A percentile compares a stretch with the other conserved stretches of the same genome.
These are phyloP conservation scores for Elongisporangium anandrum DNA, from an alignment of 352 stramenopile species.

Conservation along the genomic window DNA sequence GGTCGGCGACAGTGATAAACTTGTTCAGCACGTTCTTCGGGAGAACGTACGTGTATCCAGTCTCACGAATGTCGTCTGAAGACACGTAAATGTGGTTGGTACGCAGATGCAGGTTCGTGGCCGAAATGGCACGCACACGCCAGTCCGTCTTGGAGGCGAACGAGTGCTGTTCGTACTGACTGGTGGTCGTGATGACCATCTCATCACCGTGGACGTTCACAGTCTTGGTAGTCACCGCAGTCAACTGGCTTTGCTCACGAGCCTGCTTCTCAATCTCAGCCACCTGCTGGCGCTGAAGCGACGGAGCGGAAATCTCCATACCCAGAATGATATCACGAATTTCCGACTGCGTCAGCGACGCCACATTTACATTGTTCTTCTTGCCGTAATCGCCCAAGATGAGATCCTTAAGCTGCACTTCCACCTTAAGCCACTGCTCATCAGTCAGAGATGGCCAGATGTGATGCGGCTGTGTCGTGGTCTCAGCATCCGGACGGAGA, in stretches of 20 bases:
- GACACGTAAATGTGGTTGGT: constrained; percentile 99
- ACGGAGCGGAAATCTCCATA: constrained; percentile 99
- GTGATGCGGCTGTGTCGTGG: constrained; percentile 98
- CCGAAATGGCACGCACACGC: constrained; percentile 97
- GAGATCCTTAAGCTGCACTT: constrained; percentile 99
- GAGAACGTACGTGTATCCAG: constrained; percentile 98
- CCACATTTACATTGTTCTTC: constrained; percentile 99
- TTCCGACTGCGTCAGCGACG: constrained; percentile 98
- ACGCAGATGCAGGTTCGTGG: constrained; percentile 97
- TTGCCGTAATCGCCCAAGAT: constrained; percentile 99
- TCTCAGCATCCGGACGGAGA: constrained; percentile 96
- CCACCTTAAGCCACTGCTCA: constrained; percentile 99
- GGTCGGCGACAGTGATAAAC: constrained; percentile 98
- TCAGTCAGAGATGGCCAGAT: constrained; percentile 99
- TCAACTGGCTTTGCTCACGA: constrained; percentile 97
- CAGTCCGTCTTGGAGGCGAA: constrained; percentile 99
- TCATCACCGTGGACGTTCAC: constrained; percentile 99
- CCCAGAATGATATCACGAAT: constrained; percentile 99
- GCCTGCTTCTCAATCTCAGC: constrained; percentile 99
- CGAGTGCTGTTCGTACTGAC: constrained; percentile 99
- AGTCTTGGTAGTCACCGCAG: constrained; percentile 98
- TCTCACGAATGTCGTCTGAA: constrained; percentile 97
- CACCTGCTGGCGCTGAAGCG: constrained; percentile 98
- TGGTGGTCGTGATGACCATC: constrained; percentile 99
- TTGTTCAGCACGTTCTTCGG: constrained; percentile 99